Evolutionary conservation across 2,329 filamentous ascomycete species (phyloP), one percentile per base, ranked within the genome.

Genomic region (Didymella exigua): DNA sequence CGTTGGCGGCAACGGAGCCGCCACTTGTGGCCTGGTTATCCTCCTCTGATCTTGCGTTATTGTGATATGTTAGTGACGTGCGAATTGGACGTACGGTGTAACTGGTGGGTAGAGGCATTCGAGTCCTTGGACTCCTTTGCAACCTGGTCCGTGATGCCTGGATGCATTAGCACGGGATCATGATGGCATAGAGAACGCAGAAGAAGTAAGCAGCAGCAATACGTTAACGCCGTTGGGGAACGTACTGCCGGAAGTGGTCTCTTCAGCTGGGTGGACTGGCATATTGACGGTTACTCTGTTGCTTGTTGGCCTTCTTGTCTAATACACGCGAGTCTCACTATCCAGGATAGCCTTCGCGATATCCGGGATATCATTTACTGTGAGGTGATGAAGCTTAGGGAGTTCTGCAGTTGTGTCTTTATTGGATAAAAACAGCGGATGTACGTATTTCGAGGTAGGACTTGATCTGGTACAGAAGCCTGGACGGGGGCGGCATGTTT

Each of bases 121-220:
- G 74, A 76, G 67, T 77, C 72, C 21, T 60, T 66, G 10, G 76
- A 78, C 41, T 78, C 76, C 65, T 79, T 79, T 49, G 77, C 77
- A 41, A 79, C 70, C 61, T 77, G 63, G 66, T 79, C 77, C 68
- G 75, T 77, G 62, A 79, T 71, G 74, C 69, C 77, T 79, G 40
- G 14, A 8, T 1, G 5, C 9, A 5, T n/a, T 4, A 45, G 29
- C 23, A 14, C 3, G 16, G 14, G 27, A 5, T 23, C 11, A 16
- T 13, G 14, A 4, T 13, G 38, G 4, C 33, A 3, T 31, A 10
- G 2, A 34, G 10, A 18, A 23, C 3, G 13, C 7, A 9, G 19
- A 46, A 10, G 10, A 14, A 5, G 13, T 21, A 13, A 26, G 29
- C 10, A 29, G 9, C 2, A 8, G 29, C 4, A 27, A 14, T 23